These are phyloP conservation scores for Protea cynaroides DNA, from an alignment of 164 flowering plant species.

Conservation along the genomic window DNA sequence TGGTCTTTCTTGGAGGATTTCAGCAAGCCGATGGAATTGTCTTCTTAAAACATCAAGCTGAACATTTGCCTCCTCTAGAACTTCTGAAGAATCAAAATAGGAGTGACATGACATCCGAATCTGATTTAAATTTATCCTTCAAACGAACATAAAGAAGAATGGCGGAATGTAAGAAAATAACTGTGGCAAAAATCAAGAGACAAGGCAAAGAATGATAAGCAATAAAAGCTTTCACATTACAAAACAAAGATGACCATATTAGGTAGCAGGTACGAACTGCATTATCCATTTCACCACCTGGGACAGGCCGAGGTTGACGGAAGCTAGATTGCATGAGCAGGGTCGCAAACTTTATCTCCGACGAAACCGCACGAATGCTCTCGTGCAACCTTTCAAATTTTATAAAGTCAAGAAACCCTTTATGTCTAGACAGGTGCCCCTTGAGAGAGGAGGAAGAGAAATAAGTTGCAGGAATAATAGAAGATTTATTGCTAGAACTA, in stretches of 20 bases:
- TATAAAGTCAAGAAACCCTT: no score
- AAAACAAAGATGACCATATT: not conserved
- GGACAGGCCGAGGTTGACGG: slow-evolving; percentile 70
- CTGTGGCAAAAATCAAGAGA: not conserved
- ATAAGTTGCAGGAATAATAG: no score
- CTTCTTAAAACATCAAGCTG: slow-evolving; percentile 49
- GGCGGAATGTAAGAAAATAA: no score
- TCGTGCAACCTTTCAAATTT: slow-evolving; percentile 65
- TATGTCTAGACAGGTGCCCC: no score
- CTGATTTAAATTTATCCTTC: no score
- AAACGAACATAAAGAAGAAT: no score
- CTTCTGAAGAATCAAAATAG: slow-evolving; percentile 36
- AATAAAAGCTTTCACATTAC: no score
- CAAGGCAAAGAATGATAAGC: not conserved
- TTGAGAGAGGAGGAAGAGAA: no score
- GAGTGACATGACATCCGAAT: not conserved
- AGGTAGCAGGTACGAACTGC: not conserved
- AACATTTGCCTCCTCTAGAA: slow-evolving; percentile 56
- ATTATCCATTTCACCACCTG: slow-evolving; percentile 38
- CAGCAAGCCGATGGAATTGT: slow-evolving; percentile 52
- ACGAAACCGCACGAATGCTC: slow-evolving; percentile 51
- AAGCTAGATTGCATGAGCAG: slow-evolving; percentile 67
- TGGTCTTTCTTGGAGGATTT: slow-evolving; percentile 52
- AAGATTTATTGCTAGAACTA: no score
- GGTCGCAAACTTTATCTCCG: slow-evolving; percentile 61